phyloP scores from a whole-genome alignment of 2,329 filamentous ascomycete species.

The Pyricularia grisea region DNA sequence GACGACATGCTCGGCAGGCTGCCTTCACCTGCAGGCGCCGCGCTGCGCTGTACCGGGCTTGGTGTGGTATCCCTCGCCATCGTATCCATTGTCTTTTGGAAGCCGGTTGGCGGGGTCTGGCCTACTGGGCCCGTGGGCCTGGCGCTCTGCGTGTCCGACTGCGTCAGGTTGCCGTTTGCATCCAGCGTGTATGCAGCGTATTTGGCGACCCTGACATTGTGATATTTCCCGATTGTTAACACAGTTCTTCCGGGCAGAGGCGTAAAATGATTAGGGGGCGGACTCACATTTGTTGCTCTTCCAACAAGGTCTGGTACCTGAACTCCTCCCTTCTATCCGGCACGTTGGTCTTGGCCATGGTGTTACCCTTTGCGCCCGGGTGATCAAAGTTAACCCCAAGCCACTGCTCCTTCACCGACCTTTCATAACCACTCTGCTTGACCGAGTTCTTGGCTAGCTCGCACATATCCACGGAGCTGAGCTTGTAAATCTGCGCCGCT shows the following conservation, averaged over 20 bases:
- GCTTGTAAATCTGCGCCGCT: constrained; percentile 96
- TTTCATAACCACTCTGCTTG: constrained; percentile 87
- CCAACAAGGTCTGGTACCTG: constrained; percentile 72
- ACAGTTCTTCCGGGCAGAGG: neutral
- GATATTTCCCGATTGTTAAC: neutral
- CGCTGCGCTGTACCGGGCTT: neutral
- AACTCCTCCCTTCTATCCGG: constrained; percentile 89
- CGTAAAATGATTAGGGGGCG: neutral
- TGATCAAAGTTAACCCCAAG: constrained; percentile 69
- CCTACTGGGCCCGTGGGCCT: neutral
- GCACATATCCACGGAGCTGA: constrained; percentile 96
- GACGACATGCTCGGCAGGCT: neutral
- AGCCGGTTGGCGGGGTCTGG: neutral
- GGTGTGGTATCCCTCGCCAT: neutral
- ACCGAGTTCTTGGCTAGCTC: constrained; percentile 96
- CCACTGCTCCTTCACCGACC: constrained; percentile 84
- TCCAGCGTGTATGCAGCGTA: neutral
- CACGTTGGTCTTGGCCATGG: constrained; percentile 92
- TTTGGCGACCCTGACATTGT: neutral
- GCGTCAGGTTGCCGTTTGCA: neutral
- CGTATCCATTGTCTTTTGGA: neutral
- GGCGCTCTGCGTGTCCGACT: neutral
- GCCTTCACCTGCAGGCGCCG: neutral
- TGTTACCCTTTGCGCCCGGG: constrained; percentile 76
- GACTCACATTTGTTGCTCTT: constrained; percentile 76